Base-by-base conservation (phyloP, 108 stramenopile genomes). In the Bacterosira constricta region DNA sequence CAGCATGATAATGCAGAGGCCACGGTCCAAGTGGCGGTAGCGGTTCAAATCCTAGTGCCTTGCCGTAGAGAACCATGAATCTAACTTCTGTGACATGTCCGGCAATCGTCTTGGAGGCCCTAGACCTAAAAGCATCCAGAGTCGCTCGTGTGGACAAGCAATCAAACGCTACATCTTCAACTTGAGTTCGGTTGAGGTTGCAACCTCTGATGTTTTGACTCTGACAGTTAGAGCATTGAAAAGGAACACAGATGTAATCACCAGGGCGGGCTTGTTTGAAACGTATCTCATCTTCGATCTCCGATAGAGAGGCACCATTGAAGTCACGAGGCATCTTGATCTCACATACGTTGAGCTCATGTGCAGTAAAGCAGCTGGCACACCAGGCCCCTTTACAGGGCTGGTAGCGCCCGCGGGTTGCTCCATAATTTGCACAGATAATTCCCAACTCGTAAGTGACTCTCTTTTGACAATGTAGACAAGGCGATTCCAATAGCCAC, bases 121-220 rank as follows among this genome's bases (percentile, higher is more conserved):
- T 2, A 17, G 55, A 55, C 47, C 67, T 57, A 41, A 69, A 56
- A 1, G 55, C 47, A 27, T 69, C 53, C 2, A 69, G 27, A 27
- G 35, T 15, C 2, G 39, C 32, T 17, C 23, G 8, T 3, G 45
- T 45, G 4, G 39, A 11, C 12, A 49, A 2, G 29, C n/a, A 7
- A 35, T 35, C 12, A 20, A 59, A 45, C 6, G 23, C 32, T 18
- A 11, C 32, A 36, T 69, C 67, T 23, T 12, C 13, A 15, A 32
- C 31, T 15, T 42, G 5, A 27, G 4, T 9, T 25, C 4, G 13
- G 9, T 26, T 18, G n/a, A n/a, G n/a, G n/a, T n/a, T n/a, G n/a
- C n/a, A n/a, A n/a, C n/a, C n/a, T n/a, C n/a, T n/a, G n/a, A n/a
- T n/a, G n/a, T n/a, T n/a, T n/a, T n/a, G n/a, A n/a, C n/a, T n/a